These are phyloP conservation scores for Pseudozyma sp. DNA, from an alignment of 1,284 basidiomycete species.

Conservation along the genomic window DNA sequence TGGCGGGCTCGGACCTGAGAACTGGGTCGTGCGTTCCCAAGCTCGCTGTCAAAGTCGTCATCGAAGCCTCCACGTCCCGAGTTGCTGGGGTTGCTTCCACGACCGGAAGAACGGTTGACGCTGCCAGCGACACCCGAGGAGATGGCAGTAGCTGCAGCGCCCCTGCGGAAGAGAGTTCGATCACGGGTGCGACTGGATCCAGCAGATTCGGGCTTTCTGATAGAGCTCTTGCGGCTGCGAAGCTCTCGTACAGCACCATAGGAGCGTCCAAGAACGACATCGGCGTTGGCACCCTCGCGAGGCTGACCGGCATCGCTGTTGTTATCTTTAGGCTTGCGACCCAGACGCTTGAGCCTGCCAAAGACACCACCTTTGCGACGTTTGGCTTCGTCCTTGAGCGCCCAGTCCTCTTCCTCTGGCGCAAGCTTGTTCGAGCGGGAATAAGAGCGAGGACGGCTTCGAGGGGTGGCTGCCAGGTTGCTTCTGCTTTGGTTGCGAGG, in stretches of 20 bases:
- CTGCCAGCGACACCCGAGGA: slow-evolving; percentile 25
- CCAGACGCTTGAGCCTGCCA: slow-evolving; percentile 42
- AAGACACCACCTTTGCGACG: slow-evolving; percentile 50
- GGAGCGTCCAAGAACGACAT: slow-evolving; percentile 47
- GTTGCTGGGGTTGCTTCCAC: slow-evolving; percentile 28
- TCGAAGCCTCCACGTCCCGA: slow-evolving; percentile 35
- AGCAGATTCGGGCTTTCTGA: slow-evolving; percentile 19
- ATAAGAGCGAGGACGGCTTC: slow-evolving; percentile 30
- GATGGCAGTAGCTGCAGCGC: slow-evolving; percentile 31
- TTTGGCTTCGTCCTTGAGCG: slow-evolving; percentile 33
- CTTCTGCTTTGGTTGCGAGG: slow-evolving; percentile 41
- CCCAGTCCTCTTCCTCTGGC: slow-evolving; percentile 49
- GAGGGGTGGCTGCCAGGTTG: slow-evolving; percentile 33
- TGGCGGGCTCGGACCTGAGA: slow-evolving; percentile 20
- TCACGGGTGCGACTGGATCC: slow-evolving; percentile 9
- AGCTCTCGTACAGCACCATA: slow-evolving; percentile 47
- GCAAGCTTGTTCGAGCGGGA: slow-evolving; percentile 47
- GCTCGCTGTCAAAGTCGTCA: slow-evolving; percentile 47
- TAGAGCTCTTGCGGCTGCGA: slow-evolving; percentile 43
- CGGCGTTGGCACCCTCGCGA: slow-evolving; percentile 35
- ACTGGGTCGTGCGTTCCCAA: slow-evolving; percentile 20
- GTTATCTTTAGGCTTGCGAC: slow-evolving; percentile 24
- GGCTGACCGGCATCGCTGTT: slow-evolving; percentile 1
- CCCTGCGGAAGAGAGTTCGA: slow-evolving; percentile 22
- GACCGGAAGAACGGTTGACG: slow-evolving; percentile 17